Base-by-base conservation (phyloP, 179 eudicot genomes). In the Heliamphora pulchella region DNA sequence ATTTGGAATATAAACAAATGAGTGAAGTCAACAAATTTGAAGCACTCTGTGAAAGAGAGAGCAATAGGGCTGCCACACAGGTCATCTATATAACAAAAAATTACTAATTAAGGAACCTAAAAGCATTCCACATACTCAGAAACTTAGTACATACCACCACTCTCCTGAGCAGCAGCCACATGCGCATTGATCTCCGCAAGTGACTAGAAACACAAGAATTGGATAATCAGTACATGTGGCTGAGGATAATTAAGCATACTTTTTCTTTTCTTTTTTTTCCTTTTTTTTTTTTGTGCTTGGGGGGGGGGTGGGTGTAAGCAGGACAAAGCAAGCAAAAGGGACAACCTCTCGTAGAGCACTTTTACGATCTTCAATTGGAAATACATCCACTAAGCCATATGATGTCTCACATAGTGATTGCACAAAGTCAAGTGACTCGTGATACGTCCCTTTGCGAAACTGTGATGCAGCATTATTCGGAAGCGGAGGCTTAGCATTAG, bases 351-450 rank as follows among this genome's bases (percentile, higher is more conserved):
- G 85, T 75, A 96, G 97, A 20, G 98, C 98, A 80, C 90, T 86
- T 92, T 93, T 92, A 55, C 99, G 97, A 84, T 96, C 98, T 87
- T 93, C 99, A 77, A 92, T 62, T 8, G 98, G 99, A 90, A 94
- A 96, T 44, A 93, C 92, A 74, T 96, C 99, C 76, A 96, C 93
- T 82, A 96, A 90, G 82, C 97, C 99, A 82, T 92, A 96, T 58
- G 99, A 96, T 41, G 97, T 93, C 69, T 96, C 99, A 91, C 99
- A 94, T 43, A 96, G 86, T 43, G 96, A 90, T 57, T 87, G 96
- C 66, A 96, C 99, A 85, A 93, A 96, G 86, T 96, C 99, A 77
- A 96, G 87, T 22, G 99, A 96, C 85, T 91, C 93, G n/a, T 96
- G 98, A 85, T 96, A 96, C 73, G 97, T 90, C 82, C 98, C 99